phyloP scores from a whole-genome alignment of 1,284 basidiomycete genomes.

The Ustilago esculenta region DNA sequence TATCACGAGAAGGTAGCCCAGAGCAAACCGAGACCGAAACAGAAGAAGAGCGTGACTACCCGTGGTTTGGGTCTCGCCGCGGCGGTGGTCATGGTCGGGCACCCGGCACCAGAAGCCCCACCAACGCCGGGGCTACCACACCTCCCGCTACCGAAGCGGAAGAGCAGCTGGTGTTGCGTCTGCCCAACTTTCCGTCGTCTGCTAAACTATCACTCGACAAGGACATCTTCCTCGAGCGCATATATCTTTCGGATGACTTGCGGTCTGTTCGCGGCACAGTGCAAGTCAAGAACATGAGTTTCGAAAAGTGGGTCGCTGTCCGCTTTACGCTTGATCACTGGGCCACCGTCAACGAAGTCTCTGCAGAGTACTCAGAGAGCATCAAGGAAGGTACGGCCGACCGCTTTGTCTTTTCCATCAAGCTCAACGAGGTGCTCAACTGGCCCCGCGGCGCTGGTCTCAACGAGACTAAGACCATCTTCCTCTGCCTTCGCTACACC shows the following conservation, averaged over 20 bases:
- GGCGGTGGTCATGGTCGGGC: constrained; percentile 23
- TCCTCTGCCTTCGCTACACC: constrained; percentile 81
- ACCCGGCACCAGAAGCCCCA: constrained; percentile 23
- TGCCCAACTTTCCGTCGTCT: constrained; percentile 72
- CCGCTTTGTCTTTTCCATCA: constrained; percentile 71
- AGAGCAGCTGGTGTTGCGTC: constrained; percentile 68
- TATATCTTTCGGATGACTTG: constrained; percentile 75
- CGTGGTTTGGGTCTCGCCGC: constrained; percentile 46
- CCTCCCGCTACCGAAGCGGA: constrained; percentile 35
- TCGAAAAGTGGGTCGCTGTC: constrained; percentile 85
- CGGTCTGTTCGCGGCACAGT: constrained; percentile 76
- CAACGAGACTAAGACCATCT: constrained; percentile 85
- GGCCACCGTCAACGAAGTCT: constrained; percentile 94
- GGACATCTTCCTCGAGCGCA: constrained; percentile 71
- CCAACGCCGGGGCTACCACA: constrained; percentile 27
- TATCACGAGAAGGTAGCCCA: constrained; percentile 88
- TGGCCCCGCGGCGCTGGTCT: constrained; percentile 67
- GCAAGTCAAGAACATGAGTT: constrained; percentile 84
- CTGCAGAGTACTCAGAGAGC: constrained; percentile 77
- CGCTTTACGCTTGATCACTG: constrained; percentile 93
- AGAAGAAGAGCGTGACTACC: constrained; percentile 70
- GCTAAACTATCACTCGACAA: constrained; percentile 67
- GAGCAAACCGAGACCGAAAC: constrained; percentile 83
- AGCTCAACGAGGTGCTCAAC: constrained; percentile 69
- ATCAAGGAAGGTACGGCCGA: constrained; percentile 74